These are phyloP conservation scores for Barbarea vulgaris DNA, from an alignment of 345 rosid genomes.

Conservation along the genomic window DNA sequence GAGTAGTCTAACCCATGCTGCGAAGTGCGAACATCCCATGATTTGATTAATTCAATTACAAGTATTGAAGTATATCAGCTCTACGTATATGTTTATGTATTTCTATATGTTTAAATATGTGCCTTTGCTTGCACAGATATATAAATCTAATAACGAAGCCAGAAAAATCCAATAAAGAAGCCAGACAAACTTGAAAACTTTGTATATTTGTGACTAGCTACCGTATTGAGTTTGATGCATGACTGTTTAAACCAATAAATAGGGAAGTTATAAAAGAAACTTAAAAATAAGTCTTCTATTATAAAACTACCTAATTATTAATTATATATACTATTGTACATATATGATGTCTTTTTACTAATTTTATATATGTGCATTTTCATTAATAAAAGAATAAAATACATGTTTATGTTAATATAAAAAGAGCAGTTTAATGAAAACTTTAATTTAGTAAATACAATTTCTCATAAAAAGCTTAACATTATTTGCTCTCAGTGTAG, in stretches of 20 bases:
- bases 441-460: background rate
- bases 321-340: background rate
- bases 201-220: background rate
- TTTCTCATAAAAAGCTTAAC: background rate
- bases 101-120: background rate
- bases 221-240: background rate
- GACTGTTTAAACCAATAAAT: background rate
- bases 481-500: background rate
- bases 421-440: background rate
- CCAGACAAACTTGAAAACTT: background rate
- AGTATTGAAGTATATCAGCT: background rate
- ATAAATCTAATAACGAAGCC: background rate
- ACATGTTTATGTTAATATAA: background rate
- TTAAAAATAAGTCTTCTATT: background rate
- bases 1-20: background rate
- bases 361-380: background rate
- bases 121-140: background rate
- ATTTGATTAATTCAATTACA: background rate
- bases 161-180: slow-evolving; percentile 5
- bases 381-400: background rate
- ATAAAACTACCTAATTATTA: background rate
- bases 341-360: background rate
- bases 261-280: background rate
- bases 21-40: background rate
- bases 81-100: background rate